A percentile compares a stretch with the other conserved stretches of the same genome.
These are phyloP conservation scores for Potentilla sterilis DNA, from an alignment of 306 rosid species.

Conservation along the genomic window DNA sequence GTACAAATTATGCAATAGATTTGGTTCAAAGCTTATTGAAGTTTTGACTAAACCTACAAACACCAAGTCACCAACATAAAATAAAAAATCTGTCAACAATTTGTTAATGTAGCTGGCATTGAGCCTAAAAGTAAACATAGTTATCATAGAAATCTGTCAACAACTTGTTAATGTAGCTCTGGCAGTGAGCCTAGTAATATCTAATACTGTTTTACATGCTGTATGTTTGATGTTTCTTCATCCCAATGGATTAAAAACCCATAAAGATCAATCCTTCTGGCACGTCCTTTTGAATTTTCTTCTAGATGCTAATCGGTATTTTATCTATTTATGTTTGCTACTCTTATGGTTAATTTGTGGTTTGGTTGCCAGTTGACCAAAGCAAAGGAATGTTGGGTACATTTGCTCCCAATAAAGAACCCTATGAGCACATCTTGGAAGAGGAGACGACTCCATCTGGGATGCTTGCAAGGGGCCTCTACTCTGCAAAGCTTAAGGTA, in stretches of 20 bases:
- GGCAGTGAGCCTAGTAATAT: neutral
- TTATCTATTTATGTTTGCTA: neutral
- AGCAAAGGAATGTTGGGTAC: slow-evolving; percentile 93
- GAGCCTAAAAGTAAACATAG: neutral
- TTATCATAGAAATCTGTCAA: neutral
- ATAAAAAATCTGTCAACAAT: too few species aligned
- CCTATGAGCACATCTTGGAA: slow-evolving; percentile 62
- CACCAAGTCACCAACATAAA: neutral
- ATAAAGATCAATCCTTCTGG: neutral
- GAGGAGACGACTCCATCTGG: slow-evolving; percentile 94
- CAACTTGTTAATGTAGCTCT: neutral
- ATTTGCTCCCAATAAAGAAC: slow-evolving; percentile 81
- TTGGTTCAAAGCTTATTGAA: neutral
- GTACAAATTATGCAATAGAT: neutral
- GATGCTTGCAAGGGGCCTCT: slow-evolving; percentile 79
- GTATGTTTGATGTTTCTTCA: neutral
- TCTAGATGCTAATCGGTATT: neutral
- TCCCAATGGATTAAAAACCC: neutral
- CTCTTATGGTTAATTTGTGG: neutral
- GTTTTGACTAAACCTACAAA: neutral
- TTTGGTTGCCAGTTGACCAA: slow-evolving; percentile 66
- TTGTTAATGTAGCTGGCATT: too few species aligned
- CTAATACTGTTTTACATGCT: neutral
- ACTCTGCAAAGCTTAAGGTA: slow-evolving; percentile 85
- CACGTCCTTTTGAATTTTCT: neutral